Percentiles rank a stretch among this genome's conserved stretches.
Evolutionary conservation across 2,329 filamentous ascomycete species (phyloP).

Genomic region (Aspergillus sp.): DNA sequence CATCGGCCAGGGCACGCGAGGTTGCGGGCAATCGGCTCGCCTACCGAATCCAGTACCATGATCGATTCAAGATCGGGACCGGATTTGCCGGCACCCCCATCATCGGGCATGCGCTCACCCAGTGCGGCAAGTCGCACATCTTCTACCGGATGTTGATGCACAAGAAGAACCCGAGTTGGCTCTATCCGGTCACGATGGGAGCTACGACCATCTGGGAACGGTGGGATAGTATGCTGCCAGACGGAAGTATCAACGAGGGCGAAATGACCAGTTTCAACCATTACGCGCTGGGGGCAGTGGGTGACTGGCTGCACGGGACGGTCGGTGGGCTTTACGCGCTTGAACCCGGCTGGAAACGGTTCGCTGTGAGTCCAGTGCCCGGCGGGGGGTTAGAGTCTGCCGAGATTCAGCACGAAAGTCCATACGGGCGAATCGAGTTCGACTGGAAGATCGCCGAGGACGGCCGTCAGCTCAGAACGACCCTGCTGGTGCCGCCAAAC

Average conservation of each 20-base stretch:
- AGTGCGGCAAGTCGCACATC: slow-evolving; percentile 26
- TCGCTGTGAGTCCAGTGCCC: slow-evolving; percentile 35
- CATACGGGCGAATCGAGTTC: slow-evolving; percentile 29
- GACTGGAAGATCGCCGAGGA: too few relatives aligned
- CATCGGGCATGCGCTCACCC: slow-evolving; percentile 33
- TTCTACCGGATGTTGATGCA: slow-evolving; percentile 49
- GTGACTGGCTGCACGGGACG: slow-evolving; percentile 43
- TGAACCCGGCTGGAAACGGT: slow-evolving; percentile 37
- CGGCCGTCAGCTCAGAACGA: too few relatives aligned
- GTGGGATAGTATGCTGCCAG: slow-evolving; percentile 47
- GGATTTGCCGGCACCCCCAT: slow-evolving; percentile 42
- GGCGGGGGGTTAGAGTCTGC: slow-evolving; percentile 37
- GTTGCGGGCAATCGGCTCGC: slow-evolving; percentile 14
- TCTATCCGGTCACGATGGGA: slow-evolving; percentile 48
- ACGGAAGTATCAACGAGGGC: slow-evolving; percentile 45
- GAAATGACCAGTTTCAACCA: slow-evolving; percentile 52
- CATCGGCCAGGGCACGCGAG: slow-evolving; percentile 10
- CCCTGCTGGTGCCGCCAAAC: too few relatives aligned
- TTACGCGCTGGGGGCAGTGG: slow-evolving; percentile 46
- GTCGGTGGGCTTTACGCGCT: slow-evolving; percentile 30
- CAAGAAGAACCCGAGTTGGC: slow-evolving; percentile 40
- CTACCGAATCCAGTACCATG: slow-evolving; percentile 27
- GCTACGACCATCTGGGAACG: slow-evolving; percentile 52
- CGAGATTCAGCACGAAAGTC: slow-evolving; percentile 32
- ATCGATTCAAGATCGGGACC: slow-evolving; percentile 38